Percentiles rank a stretch among this genome's conserved stretches.
Conservation (phyloP, 208 protist genomes). For the Crithidia thermophila region DNA sequence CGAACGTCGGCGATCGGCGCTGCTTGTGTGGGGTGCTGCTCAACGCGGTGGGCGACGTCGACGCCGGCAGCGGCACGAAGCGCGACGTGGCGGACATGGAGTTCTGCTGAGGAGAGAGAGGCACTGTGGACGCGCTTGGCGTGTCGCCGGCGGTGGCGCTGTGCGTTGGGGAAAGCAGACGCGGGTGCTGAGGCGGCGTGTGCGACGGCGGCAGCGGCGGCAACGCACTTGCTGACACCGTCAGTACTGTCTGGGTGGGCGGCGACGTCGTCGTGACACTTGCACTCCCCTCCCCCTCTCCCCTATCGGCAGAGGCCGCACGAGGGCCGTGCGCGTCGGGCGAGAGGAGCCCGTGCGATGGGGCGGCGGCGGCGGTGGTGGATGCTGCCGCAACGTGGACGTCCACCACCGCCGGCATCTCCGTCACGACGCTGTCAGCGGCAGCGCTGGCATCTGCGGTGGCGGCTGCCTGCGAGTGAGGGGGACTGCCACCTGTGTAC, state of each 20-base stretch:
- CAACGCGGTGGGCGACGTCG: neutral
- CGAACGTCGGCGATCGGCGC: neutral
- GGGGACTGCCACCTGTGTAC: no score
- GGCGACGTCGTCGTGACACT: neutral
- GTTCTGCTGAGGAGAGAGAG: neutral
- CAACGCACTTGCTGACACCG: neutral
- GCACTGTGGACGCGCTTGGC: no score
- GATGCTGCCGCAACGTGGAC: no score
- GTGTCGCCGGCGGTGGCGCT: neutral
- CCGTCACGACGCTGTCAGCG: no score
- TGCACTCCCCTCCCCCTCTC: neutral
- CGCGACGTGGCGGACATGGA: no score
- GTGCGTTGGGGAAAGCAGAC: neutral
- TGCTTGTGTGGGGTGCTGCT: constrained; percentile 4
- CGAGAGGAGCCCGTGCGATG: no score
- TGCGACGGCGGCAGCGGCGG: constrained; percentile 6
- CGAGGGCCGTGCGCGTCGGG: no score
- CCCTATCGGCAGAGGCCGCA: no score
- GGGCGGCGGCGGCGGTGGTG: no score
- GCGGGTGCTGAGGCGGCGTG: neutral
- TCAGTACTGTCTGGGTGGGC: neutral
- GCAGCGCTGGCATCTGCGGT: no score
- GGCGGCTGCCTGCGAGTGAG: no score
- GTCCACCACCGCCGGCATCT: no score
- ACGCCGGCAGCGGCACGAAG: neutral